Evolutionary conservation across 148 eudicot species (phyloP).

Genomic region (Pouteria glomerata): DNA sequence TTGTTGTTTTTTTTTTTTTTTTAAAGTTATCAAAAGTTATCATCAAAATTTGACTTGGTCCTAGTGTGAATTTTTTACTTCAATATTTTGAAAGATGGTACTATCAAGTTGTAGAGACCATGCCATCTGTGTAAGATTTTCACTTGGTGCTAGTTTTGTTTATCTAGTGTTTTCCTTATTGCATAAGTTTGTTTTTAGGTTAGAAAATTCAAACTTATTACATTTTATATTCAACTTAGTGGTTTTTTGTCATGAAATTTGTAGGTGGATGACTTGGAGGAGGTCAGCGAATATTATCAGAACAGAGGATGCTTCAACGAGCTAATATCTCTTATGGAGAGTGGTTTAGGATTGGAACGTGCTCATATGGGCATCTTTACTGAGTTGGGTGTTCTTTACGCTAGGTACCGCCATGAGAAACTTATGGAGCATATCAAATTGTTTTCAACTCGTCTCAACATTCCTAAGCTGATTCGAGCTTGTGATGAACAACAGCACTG

Average conservation of each 20-base stretch:
- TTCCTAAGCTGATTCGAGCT: constrained; percentile 95
- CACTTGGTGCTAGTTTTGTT: background rate
- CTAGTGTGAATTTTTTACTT: background rate
- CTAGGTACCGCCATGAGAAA: constrained; percentile 94
- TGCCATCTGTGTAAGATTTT: background rate
- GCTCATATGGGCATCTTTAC: constrained; percentile 99
- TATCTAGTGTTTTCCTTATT: background rate
- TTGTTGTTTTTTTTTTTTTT: background rate
- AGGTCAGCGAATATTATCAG: constrained; percentile 89
- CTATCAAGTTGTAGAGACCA: background rate
- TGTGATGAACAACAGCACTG: constrained; percentile 99
- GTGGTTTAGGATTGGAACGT: constrained; percentile 97
- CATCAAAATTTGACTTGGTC: background rate
- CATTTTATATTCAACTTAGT: background rate
- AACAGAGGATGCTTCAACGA: constrained; percentile 94
- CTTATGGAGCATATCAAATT: constrained; percentile 98
- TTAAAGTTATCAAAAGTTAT: background rate
- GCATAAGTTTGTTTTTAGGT: background rate
- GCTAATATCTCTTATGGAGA: constrained; percentile 90
- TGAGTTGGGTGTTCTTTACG: constrained; percentile 94
- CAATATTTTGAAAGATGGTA: background rate
- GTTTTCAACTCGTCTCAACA: constrained; percentile 95
- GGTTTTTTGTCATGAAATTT: background rate
- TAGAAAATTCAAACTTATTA: background rate
- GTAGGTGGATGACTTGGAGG: constrained; percentile 94